Evolutionary conservation across 768 basidiomycete genomes (phyloP), one percentile per base, ranked within the genome.

Genomic region (Tephrocybe sp.): DNA sequence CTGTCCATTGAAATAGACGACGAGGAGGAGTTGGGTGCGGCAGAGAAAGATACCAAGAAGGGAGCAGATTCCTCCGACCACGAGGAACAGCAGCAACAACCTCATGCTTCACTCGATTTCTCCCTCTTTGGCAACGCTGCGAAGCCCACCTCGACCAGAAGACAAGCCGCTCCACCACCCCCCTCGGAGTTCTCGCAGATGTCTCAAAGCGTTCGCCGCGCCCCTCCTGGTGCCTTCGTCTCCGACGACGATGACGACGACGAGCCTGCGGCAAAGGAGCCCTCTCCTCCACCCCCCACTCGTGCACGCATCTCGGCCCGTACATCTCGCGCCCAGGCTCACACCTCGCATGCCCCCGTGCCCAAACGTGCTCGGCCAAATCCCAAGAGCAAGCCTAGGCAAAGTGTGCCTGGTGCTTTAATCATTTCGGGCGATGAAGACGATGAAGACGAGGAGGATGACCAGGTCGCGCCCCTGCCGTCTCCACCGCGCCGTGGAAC

Each of bases 141-240:
- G 15, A 37, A 52, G 44, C 41, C 31, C 49, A 51, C 50, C 60
- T 56, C 45, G 49, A 21, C 49, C 21, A 18, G 22, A 16, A 44
- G 32, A 21, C 42, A 25, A 49, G 34, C 46, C 26, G 30, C 22
- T 5, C 36, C 38, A 35, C 37, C 22, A 16, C 39, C 36, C 13
- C 35, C 31, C 13, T 30, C 19, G 49, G 27, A 48, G 37, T 32
- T 55, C 54, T 27, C 51, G 30, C 42, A 57, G 25, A n/a, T n/a
- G n/a, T n/a, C n/a, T n/a, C 38, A 35, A 21, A 40, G 52, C 45
- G 54, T 50, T 31, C 67, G 63, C 49, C 72, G 63, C 38, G 64
- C 65, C 30, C 72, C 69, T 5, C 79, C 78, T 9, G 78, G 77
- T 0, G 77, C 77, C 27, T 80, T 81, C 54, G 61, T 64, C 7